These are phyloP conservation scores for Trichoderma atroviride DNA, from an alignment of 2,329 filamentous ascomycete species.

Conservation along the genomic window DNA sequence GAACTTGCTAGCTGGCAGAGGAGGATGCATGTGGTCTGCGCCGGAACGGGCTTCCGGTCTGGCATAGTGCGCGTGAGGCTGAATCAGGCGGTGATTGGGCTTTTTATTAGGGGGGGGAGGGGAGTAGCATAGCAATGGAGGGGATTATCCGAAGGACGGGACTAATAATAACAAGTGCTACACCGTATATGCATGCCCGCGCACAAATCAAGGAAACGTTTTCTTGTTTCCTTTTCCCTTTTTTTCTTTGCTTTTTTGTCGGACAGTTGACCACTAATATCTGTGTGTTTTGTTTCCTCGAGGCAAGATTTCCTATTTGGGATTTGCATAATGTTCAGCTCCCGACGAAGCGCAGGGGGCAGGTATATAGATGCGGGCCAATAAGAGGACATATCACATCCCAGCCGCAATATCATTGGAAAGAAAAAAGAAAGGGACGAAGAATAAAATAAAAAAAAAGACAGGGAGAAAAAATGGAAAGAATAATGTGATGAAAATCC, in stretches of 20 bases:
- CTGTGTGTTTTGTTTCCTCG: conserved; percentile 30
- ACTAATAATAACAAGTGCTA: background rate
- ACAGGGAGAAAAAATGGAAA: background rate
- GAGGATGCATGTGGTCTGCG: conserved; percentile 3
- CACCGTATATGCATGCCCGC: background rate
- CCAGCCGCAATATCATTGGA: background rate
- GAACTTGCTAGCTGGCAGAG: background rate
- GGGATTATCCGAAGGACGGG: background rate
- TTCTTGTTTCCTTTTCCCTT: background rate
- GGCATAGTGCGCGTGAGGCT: conserved; percentile 6
- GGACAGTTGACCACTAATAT: background rate
- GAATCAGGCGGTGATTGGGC: conserved; percentile 15
- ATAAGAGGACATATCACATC: background rate
- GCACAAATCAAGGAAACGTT: background rate
- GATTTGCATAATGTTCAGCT: background rate
- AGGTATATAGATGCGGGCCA: background rate
- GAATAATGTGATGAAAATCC: background rate
- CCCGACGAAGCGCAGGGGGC: conserved; percentile 17
- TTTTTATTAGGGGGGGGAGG: background rate
- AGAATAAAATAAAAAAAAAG: too few relatives aligned
- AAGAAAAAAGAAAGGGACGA: background rate
- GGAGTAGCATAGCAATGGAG: background rate
- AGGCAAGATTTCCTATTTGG: conserved; percentile 31
- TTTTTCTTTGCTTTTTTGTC: background rate
- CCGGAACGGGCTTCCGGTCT: background rate